Base-by-base conservation (phyloP, 345 rosid genomes). In the Luvunga scandens region DNA sequence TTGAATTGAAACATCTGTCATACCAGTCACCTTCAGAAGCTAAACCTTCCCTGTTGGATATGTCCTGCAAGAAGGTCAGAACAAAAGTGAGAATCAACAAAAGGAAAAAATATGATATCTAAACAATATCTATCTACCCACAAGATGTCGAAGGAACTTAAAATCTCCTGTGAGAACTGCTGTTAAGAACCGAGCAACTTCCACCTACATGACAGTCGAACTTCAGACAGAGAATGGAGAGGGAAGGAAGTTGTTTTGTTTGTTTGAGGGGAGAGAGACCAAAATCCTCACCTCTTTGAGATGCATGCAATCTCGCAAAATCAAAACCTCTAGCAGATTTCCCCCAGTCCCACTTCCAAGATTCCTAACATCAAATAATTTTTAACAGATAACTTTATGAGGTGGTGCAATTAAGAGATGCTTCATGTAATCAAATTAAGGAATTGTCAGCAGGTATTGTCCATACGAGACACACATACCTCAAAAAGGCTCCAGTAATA, bases 11-110 rank as follows among this genome's bases (percentile, higher is more conserved):
- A 76, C 89, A 87, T 87, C 92, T 88, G 59, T 81, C 75, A 27
- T 88, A 89, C 84, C 88, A 86, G 79, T 89, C 91, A 57, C 83
- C 81, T 56, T 85, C 89, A 65, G 91, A 84, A 77, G 89, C 90
- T 87, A 93, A 86, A 33, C 94, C 93, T 69, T 85, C 90, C 83
- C 92, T 89, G 73, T 87, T 93, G 69, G 98, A 94, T 81, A 94
- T 79, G 82, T 94, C 97, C 97, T 94, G 78, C 55, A 14, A 55
- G 50, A 75, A 66, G 69, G 69, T 67, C 68, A 79, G 22, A 78
- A 72, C 72, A 73, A 77, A 78, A 80, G 61, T 67, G 66, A 59
- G 38, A 69, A 56, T 76, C 33, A 73, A 50, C 48, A 22, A 61
- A 48, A 71, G 72, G 12, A 61, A 75, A 67, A 21, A 76, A 38